Evolutionary conservation across 2,329 filamentous ascomycete genomes (phyloP).

Genomic region (Thermothelomyces thermophilus): DNA sequence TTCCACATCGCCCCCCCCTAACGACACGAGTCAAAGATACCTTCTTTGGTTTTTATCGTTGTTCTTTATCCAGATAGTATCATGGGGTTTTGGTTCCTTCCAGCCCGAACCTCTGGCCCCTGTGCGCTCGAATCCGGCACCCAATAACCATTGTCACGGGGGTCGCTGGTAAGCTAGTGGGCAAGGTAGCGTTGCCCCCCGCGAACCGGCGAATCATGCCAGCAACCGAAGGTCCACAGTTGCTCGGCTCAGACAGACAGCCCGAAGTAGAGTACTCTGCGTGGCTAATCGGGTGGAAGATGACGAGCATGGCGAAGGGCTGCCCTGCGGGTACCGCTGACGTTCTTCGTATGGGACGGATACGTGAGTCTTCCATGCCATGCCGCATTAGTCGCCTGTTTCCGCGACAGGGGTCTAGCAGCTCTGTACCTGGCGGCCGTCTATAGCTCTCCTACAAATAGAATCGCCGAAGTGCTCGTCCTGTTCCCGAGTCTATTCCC

Average conservation of each 20-base stretch:
- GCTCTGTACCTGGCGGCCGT: neutral
- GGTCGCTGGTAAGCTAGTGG: constrained; percentile 14
- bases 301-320: constrained; percentile 1
- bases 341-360: neutral
- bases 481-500: neutral
- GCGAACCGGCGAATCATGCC: constrained; percentile 24
- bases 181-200: constrained; percentile 8
- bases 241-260: constrained; percentile 8
- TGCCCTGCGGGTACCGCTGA: neutral
- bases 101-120: neutral
- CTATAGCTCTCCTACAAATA: constrained; percentile 10
- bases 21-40: neutral
- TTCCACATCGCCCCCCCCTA: constrained; percentile 1
- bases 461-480: neutral
- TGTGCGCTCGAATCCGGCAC: too few relatives aligned
- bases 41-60: neutral
- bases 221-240: constrained; percentile 21
- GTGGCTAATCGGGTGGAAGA: neutral
- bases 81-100: neutral
- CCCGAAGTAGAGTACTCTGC: neutral
- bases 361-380: constrained; percentile 1
- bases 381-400: constrained; percentile 10
- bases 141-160: neutral
- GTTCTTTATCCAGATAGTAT: neutral
- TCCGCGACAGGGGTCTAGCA: constrained; percentile 8